Conservation (phyloP, 805 yeast species). For the Candida bentonensis region DNA sequence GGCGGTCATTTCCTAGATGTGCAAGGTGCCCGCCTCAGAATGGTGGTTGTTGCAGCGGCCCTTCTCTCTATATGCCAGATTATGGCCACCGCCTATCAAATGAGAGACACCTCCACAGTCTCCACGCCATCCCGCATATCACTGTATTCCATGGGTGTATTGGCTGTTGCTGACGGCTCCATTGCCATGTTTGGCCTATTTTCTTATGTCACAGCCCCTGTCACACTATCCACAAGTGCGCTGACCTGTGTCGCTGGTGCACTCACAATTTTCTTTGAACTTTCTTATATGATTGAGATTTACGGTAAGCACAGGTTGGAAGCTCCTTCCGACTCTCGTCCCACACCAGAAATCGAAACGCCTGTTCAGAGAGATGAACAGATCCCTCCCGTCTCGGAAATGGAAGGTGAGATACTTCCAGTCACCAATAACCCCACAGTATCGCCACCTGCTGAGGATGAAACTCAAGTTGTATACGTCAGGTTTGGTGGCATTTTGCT, state of each 20-base stretch:
- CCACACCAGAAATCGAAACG: not conserved
- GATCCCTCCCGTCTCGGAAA: too few species aligned
- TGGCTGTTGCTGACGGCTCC: conserved; percentile 57
- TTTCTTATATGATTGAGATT: conserved; percentile 56
- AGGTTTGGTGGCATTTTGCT: conserved; percentile 41
- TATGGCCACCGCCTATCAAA: conserved; percentile 47
- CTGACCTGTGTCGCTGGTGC: conserved; percentile 56
- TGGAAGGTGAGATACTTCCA: conserved; percentile 12
- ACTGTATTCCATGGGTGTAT: conserved; percentile 48
- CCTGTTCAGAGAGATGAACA: too few species aligned
- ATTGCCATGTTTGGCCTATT: conserved; percentile 48
- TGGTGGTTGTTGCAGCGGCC: conserved; percentile 30
- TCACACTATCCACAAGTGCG: conserved; percentile 54
- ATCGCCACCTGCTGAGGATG: conserved; percentile 28
- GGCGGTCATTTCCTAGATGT: conserved; percentile 45
- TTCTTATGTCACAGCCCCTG: conserved; percentile 37
- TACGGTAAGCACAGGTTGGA: conserved; percentile 44
- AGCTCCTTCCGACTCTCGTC: conserved; percentile 12
- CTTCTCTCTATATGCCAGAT: conserved; percentile 38
- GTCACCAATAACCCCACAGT: conserved; percentile 15
- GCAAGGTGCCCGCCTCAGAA: conserved; percentile 24
- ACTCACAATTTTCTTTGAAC: conserved; percentile 65
- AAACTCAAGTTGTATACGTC: conserved; percentile 40
- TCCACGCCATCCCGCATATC: conserved; percentile 64
- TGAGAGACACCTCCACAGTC: conserved; percentile 62